Percentiles rank a stretch among this genome's conserved stretches.
These are phyloP conservation scores for Actinomortierella wolfii DNA, from an alignment of 371 early-diverging fungal genomes.

Conservation along the genomic window DNA sequence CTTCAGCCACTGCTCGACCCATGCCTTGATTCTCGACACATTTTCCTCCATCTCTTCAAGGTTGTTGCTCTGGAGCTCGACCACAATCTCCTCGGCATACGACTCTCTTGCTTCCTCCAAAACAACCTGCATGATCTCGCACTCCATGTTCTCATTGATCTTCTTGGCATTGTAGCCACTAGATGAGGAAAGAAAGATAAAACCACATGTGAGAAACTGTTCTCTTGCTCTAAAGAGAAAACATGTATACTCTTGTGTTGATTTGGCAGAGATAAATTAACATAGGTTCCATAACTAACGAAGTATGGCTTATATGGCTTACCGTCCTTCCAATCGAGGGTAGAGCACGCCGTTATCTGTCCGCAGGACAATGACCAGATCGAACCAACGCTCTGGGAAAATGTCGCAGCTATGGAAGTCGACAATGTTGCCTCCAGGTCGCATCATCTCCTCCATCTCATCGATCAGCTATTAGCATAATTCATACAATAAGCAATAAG, in stretches of 20 bases:
- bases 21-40: slow-evolving; percentile 71
- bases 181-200: slow-evolving; percentile 1
- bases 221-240: slow-evolving; percentile 4
- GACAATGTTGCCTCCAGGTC: slow-evolving; percentile 83
- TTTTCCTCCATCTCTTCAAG: slow-evolving; percentile 91
- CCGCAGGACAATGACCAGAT: slow-evolving; percentile 92
- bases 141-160: slow-evolving; percentile 95
- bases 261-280: no score
- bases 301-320: slow-evolving; percentile 12
- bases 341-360: slow-evolving; percentile 82
- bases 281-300: no score
- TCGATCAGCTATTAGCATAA: slow-evolving; percentile 67
- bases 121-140: slow-evolving; percentile 98
- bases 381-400: slow-evolving; percentile 97
- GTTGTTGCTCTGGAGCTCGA: slow-evolving; percentile 81
- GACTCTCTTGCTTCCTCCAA: slow-evolving; percentile 89
- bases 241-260: no score
- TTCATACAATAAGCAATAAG: no score
- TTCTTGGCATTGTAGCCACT: slow-evolving; percentile 90
- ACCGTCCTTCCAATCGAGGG: slow-evolving; percentile 85
- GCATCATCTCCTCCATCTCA: slow-evolving; percentile 83
- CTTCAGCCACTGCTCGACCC: slow-evolving; percentile 58
- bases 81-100: slow-evolving; percentile 80
- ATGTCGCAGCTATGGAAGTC: slow-evolving; percentile 95
- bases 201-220: not conserved